Percentiles rank a stretch among this genome's conserved stretches.
Conservation (phyloP, 495 filamentous ascomycete genomes). For the Annulohypoxylon maeteangense region DNA sequence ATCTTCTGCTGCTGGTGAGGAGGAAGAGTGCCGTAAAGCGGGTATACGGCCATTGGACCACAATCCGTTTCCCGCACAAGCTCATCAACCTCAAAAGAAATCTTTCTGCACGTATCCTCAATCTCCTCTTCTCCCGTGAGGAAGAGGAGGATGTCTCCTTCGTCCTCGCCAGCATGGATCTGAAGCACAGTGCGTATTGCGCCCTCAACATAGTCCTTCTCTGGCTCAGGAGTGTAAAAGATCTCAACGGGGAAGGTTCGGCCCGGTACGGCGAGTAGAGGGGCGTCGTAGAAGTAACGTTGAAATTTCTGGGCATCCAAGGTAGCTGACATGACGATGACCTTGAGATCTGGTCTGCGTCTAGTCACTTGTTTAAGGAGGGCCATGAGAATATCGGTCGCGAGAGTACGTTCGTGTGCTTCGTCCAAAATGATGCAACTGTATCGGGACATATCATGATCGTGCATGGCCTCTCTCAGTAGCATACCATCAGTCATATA, state of each 20-base stretch:
- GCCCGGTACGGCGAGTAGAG: conserved; percentile 92
- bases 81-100: conserved; percentile 88
- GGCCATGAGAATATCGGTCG: conserved; percentile 96
- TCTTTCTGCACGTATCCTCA: conserved; percentile 93
- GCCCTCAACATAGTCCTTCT: conserved; percentile 96
- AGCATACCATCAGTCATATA: conserved; percentile 99
- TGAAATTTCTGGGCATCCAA: conserved; percentile 98
- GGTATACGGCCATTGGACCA: conserved; percentile 89
- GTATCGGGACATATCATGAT: conserved; percentile 89
- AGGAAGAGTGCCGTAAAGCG: conserved; percentile 93
- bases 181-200: conserved; percentile 93
- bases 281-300: conserved; percentile 95
- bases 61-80: conserved; percentile 89
- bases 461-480: conserved; percentile 96
- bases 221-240: conserved; percentile 96
- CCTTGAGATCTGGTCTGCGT: conserved; percentile 87
- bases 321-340: conserved; percentile 98
- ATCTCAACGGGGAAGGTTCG: conserved; percentile 97
- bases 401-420: conserved; percentile 94
- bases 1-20: conserved; percentile 93
- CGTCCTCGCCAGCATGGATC: conserved; percentile 90
- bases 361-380: conserved; percentile 85
- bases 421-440: conserved; percentile 99
- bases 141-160: conserved; percentile 96
- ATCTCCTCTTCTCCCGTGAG: conserved; percentile 99